A percentile compares a stretch with the other conserved stretches of the same genome.
Conservation (phyloP, 495 filamentous ascomycete genomes). For the Acidiella bohemica region DNA sequence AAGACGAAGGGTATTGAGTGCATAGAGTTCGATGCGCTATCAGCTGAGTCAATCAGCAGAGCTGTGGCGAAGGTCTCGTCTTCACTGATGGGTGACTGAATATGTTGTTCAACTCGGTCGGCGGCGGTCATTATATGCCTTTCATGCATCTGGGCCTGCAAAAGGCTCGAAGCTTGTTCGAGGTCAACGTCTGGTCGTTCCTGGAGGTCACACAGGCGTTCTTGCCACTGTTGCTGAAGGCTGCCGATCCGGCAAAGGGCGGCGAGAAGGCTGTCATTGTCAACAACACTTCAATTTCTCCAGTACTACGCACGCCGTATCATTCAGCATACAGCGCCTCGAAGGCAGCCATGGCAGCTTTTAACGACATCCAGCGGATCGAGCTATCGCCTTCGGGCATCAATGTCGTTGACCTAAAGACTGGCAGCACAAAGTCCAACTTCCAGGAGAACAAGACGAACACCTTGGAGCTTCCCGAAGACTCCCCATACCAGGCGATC, state of each 20-base stretch:
- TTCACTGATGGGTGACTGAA: too few species aligned
- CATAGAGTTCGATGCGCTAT: too few species aligned
- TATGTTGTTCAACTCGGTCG: slow-evolving; percentile 20
- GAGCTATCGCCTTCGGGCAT: slow-evolving; percentile 28
- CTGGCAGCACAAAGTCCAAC: slow-evolving; percentile 10
- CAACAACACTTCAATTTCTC: slow-evolving; percentile 12
- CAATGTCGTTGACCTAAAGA: slow-evolving; percentile 24
- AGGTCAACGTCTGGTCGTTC: slow-evolving; percentile 11
- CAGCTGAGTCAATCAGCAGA: too few species aligned
- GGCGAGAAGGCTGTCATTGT: slow-evolving; percentile 16
- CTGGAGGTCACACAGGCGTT: slow-evolving; percentile 14
- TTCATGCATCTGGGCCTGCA: slow-evolving; percentile 3
- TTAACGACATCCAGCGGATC: slow-evolving; percentile 24
- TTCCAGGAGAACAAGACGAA: too few species aligned
- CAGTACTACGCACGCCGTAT: slow-evolving; percentile 5
- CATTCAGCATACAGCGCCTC: slow-evolving; percentile 23
- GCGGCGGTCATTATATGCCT: slow-evolving; percentile 8
- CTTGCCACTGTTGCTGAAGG: slow-evolving; percentile 11
- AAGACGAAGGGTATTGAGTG: too few species aligned
- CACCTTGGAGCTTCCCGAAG: too few species aligned
- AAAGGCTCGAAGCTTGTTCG: slow-evolving; percentile 8
- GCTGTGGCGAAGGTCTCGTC: too few species aligned
- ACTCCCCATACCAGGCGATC: too few species aligned
- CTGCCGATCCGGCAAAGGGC: too few species aligned
- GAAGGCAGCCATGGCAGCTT: slow-evolving; percentile 24